Base-by-base conservation (phyloP, 345 rosid species). In the Murraya paniculata region DNA sequence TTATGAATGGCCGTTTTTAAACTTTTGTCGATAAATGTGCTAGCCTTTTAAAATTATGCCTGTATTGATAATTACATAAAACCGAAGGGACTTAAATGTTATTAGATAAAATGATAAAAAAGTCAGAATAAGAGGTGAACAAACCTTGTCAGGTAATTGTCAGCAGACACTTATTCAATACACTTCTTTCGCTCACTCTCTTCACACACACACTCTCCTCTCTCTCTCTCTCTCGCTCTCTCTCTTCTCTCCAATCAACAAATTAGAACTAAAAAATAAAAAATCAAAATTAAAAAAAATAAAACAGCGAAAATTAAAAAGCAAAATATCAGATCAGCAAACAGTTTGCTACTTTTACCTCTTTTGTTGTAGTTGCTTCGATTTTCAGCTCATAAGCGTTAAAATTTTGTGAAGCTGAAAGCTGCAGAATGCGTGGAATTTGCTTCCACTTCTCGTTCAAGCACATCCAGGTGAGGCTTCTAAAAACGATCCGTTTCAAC, bases 401-500 rank as follows among this genome's bases (percentile, higher is more conserved):
- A 16, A 7, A 57, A 36, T 72, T 65, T 72, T 31, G 64, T 18
- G 53, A 45, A 21, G 55, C 56, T 18, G 62, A 36, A 70, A 61
- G 61, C 45, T 30, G 25, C 67, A 77, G 70, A 82, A 86, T 85
- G 89, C 81, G 78, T 56, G 75, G 65, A 73, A 74, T 80, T 67
- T 62, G 83, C 75, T 85, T 73, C 35, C 33, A 19, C 48, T 78
- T 82, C 66, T 76, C 68, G 62, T 80, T 77, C 70, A 13, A n/a
- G 71, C 85, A 75, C 64, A 68, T 83, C 76, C 71, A 79, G 84
- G 89, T 88, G 84, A 80, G 77, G 74, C 55, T 73, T 74, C 58
- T 74, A 5, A 9, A 45, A 5, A 57, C 68, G 41, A 74, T 69
- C 76, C 71, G 33, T 8, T 77, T 58, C 8, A 4, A 1, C 57